Percentiles rank a stretch among this genome's conserved stretches.
Evolutionary conservation across 768 basidiomycete species (phyloP).

Genomic region (Boletus patriciae): DNA sequence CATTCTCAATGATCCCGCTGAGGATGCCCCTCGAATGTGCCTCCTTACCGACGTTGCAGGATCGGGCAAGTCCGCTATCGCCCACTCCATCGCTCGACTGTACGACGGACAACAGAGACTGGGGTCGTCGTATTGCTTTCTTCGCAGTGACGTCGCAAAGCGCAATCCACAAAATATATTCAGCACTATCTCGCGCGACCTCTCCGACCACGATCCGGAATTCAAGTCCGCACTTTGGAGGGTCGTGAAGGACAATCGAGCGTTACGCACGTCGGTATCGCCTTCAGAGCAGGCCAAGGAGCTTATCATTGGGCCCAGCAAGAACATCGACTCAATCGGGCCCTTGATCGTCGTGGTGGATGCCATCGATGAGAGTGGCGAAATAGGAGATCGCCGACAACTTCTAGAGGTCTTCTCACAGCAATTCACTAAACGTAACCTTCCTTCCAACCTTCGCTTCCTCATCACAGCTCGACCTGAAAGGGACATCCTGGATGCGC

Average conservation of each 20-base stretch:
- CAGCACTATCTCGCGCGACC: constrained; percentile 30
- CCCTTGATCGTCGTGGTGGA: constrained; percentile 17
- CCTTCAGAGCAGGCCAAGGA: constrained; percentile 21
- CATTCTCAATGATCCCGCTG: background rate
- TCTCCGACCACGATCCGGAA: constrained; percentile 31
- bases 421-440: too few relatives aligned
- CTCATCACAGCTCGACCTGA: too few relatives aligned
- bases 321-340: constrained; percentile 19
- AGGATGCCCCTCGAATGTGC: background rate
- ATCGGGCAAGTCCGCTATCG: constrained; percentile 32
- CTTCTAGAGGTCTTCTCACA: constrained; percentile 5
- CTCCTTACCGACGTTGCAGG: constrained; percentile 25
- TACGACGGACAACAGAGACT: constrained; percentile 26
- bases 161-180: constrained; percentile 1
- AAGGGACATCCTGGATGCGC: background rate
- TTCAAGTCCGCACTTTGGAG: background rate
- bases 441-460: too few relatives aligned
- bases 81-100: constrained; percentile 24
- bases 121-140: constrained; percentile 33
- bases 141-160: constrained; percentile 3
- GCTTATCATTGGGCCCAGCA: constrained; percentile 27
- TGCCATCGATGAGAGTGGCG: constrained; percentile 27
- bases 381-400: constrained; percentile 1
- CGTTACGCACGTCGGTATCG: constrained; percentile 13
- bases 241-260: constrained; percentile 17